A percentile compares a stretch with the other conserved stretches of the same genome.
Evolutionary conservation across 208 protist genomes (phyloP).

Genomic region (Crithidia expoeki): DNA sequence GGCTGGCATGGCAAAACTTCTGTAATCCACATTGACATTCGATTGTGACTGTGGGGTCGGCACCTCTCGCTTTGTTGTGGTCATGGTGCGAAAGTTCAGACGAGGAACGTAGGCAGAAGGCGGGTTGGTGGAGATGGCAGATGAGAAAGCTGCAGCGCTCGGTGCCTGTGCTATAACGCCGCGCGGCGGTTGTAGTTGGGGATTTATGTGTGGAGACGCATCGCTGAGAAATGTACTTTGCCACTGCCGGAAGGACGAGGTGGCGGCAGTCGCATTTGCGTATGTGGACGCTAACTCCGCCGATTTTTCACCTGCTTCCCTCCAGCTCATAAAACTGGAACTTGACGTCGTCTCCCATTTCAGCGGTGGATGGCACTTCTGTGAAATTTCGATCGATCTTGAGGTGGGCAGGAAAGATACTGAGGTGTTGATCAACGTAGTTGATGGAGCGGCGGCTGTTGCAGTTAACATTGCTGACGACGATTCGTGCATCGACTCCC

Average conservation of each 20-base stretch:
- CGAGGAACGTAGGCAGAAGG: conserved; percentile 14
- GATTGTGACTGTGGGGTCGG: background rate
- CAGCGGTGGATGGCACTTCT: too few relatives aligned
- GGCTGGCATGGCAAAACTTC: background rate
- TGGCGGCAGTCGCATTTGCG: background rate
- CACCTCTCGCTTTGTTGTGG: background rate
- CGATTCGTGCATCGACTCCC: background rate
- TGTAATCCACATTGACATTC: background rate
- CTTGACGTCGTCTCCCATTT: background rate
- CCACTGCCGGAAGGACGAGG: conserved; percentile 9
- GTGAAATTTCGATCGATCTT: too few relatives aligned
- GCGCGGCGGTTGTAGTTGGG: conserved; percentile 12
- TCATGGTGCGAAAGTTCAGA: conserved; percentile 8
- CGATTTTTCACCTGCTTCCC: background rate
- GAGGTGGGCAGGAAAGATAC: conserved; percentile 1
- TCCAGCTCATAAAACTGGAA: background rate
- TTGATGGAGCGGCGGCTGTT: background rate
- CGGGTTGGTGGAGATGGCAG: background rate
- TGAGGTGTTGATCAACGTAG: background rate
- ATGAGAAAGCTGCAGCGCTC: background rate
- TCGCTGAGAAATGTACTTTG: background rate
- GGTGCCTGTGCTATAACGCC: background rate
- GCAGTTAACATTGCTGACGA: background rate
- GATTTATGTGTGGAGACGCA: background rate
- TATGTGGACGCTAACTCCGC: background rate